These are phyloP conservation scores for Aristolochia californica DNA, from an alignment of 164 flowering plant species.

Conservation along the genomic window DNA sequence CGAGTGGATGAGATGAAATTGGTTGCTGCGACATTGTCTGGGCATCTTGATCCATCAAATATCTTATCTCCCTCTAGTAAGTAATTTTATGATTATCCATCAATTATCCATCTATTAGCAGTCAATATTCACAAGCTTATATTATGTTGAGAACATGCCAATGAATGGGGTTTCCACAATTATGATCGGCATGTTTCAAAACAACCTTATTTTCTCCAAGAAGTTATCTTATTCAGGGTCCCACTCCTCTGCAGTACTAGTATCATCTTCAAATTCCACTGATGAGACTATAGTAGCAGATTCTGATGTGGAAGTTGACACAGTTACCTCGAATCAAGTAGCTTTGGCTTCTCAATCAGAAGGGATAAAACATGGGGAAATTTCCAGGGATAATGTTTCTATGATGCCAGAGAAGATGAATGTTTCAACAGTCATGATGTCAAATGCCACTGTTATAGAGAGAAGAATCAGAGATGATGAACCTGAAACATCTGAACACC, in stretches of 20 bases:
- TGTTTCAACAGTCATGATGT: slow-evolving; percentile 5
- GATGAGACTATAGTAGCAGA: slow-evolving; percentile 92
- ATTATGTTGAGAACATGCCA: too few relatives aligned
- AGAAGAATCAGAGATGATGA: slow-evolving; percentile 25
- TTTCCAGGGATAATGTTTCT: slow-evolving; percentile 9
- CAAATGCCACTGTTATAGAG: slow-evolving; percentile 8
- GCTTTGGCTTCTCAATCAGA: slow-evolving; percentile 11
- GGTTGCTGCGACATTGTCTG: slow-evolving; percentile 54
- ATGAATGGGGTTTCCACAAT: background rate
- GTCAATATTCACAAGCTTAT: background rate
- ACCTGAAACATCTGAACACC: slow-evolving; percentile 18
- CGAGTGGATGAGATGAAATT: slow-evolving; percentile 51
- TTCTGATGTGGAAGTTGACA: slow-evolving; percentile 72
- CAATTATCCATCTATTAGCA: background rate
- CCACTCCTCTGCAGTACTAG: slow-evolving; percentile 34
- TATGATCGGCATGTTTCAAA: background rate
- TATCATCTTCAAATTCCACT: slow-evolving; percentile 82
- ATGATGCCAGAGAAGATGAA: slow-evolving; percentile 7
- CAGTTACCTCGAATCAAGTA: slow-evolving; percentile 26
- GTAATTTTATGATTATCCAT: slow-evolving; percentile 14
- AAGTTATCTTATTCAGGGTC: background rate
- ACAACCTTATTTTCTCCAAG: background rate
- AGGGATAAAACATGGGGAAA: slow-evolving; percentile 18
- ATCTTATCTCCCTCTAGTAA: slow-evolving; percentile 55
- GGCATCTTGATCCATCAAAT: slow-evolving; percentile 45